These are phyloP conservation scores for Komagataella pseudopastoris DNA, from an alignment of 805 yeast genomes.

Conservation along the genomic window DNA sequence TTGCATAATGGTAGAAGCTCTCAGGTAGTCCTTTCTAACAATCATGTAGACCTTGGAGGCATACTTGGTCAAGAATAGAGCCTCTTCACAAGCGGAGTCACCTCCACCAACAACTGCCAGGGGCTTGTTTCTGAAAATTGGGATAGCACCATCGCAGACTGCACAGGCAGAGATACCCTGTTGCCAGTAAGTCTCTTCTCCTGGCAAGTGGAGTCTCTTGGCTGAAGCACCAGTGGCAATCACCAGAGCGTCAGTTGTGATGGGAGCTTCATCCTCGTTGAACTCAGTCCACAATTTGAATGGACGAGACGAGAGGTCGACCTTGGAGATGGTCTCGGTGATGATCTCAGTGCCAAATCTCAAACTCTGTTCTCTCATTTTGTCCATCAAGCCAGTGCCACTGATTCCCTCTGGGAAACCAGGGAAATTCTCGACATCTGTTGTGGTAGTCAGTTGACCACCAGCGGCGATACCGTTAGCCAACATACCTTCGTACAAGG, in stretches of 20 bases:
- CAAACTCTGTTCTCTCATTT: constrained; percentile 79
- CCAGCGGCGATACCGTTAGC: constrained; percentile 99
- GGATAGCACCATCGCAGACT: constrained; percentile 99
- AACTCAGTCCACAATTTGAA: constrained; percentile 96
- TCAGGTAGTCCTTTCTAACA: constrained; percentile 86
- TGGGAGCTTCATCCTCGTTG: constrained; percentile 83
- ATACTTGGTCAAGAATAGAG: constrained; percentile 89
- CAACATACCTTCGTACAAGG: constrained; percentile 87
- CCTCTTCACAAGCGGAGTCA: constrained; percentile 99
- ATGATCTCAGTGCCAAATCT: constrained; percentile 88
- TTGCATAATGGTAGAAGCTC: constrained; percentile 97
- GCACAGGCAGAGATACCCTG: constrained; percentile 99
- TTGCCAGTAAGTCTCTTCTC: constrained; percentile 98
- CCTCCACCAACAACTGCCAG: constrained; percentile 98
- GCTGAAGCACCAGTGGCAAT: constrained; percentile 99
- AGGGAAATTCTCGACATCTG: constrained; percentile 97
- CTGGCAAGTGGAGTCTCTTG: constrained; percentile 84
- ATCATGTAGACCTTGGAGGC: constrained; percentile 90
- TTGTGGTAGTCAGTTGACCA: constrained; percentile 97
- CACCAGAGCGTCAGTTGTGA: constrained; percentile 85
- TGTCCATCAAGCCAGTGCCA: constrained; percentile 84
- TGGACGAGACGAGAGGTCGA: constrained; percentile 78
- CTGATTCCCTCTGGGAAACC: constrained; percentile 92
- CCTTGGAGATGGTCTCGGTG: constrained; percentile 90
- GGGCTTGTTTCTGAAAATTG: constrained; percentile 96